Conservation (phyloP, 768 basidiomycete genomes). For the Tylopilus vinaceipallidus region DNA sequence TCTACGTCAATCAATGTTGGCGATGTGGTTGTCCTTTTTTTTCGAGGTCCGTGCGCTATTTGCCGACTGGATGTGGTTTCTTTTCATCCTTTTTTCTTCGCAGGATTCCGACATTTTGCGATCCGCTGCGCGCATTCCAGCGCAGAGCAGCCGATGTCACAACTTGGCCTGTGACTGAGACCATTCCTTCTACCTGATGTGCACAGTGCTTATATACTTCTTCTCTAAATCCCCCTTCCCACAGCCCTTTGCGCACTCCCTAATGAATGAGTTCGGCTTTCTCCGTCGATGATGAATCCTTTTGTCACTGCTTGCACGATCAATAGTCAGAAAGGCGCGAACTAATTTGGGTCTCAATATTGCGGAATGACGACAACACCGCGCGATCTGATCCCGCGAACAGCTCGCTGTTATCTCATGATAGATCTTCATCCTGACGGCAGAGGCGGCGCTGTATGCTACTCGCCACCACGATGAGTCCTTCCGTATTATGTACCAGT, state of each 20-base stretch:
- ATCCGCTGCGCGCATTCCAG: neutral
- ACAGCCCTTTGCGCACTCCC: neutral
- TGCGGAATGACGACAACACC: neutral
- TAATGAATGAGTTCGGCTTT: neutral
- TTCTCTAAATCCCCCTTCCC: neutral
- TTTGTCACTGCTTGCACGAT: neutral
- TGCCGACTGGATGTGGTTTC: neutral
- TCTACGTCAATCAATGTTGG: neutral
- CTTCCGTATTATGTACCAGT: neutral
- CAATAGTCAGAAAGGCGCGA: too few species aligned
- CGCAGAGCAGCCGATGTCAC: neutral
- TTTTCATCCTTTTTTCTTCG: neutral
- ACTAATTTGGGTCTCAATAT: neutral
- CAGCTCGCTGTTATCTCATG: constrained; percentile 1
- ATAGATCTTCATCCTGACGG: constrained; percentile 2
- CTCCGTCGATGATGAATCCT: neutral
- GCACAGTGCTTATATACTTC: neutral
- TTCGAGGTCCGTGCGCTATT: too few species aligned
- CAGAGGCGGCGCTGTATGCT: neutral
- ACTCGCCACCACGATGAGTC: neutral
- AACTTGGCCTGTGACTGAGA: neutral
- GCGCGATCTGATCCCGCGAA: constrained; percentile 14
- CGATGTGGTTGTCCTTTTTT: neutral
- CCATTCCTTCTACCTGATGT: neutral
- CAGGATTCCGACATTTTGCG: neutral